Evolutionary conservation across 2,329 filamentous ascomycete species (phyloP).

Genomic region (Fusarium aywerte): DNA sequence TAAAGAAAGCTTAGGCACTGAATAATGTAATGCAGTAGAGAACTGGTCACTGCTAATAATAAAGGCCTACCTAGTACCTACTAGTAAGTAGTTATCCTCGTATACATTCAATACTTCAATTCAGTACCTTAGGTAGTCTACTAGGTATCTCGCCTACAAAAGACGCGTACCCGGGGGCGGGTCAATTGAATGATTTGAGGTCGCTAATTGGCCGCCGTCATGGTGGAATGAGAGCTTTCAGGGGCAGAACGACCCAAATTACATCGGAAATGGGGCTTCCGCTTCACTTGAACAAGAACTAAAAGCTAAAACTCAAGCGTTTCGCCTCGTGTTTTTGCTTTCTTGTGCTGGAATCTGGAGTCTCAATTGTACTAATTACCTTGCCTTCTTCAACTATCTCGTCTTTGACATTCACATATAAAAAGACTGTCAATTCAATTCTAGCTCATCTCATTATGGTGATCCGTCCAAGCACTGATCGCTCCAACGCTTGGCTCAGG

Average conservation of each 20-base stretch:
- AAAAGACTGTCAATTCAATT: neutral
- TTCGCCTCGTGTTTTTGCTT: constrained; percentile 8
- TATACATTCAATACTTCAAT: constrained; percentile 4
- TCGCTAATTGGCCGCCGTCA: constrained; percentile 10
- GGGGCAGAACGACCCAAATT: constrained; percentile 35
- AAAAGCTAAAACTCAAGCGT: constrained; percentile 20
- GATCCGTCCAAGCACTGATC: constrained; percentile 36
- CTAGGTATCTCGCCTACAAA: constrained; percentile 29
- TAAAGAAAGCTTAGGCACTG: neutral
- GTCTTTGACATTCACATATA: neutral
- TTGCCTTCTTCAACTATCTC: constrained; percentile 1
- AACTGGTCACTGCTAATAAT: neutral
- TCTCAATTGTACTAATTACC: neutral
- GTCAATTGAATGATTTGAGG: constrained; percentile 6
- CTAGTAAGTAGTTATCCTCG: too few relatives aligned
- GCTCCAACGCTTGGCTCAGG: constrained; percentile 41
- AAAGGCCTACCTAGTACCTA: too few relatives aligned
- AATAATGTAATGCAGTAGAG: neutral
- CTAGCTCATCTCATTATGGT: constrained; percentile 28
- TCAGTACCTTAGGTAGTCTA: constrained; percentile 7
- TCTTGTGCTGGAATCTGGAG: neutral
- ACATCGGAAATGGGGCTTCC: constrained; percentile 22
- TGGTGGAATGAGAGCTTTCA: constrained; percentile 19
- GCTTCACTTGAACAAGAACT: constrained; percentile 14
- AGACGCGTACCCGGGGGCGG: constrained; percentile 29